A percentile compares a stretch with the other conserved stretches of the same genome.
phyloP scores from a whole-genome alignment of 805 yeast genomes.

The Hanseniaspora hatyaiensis region DNA sequence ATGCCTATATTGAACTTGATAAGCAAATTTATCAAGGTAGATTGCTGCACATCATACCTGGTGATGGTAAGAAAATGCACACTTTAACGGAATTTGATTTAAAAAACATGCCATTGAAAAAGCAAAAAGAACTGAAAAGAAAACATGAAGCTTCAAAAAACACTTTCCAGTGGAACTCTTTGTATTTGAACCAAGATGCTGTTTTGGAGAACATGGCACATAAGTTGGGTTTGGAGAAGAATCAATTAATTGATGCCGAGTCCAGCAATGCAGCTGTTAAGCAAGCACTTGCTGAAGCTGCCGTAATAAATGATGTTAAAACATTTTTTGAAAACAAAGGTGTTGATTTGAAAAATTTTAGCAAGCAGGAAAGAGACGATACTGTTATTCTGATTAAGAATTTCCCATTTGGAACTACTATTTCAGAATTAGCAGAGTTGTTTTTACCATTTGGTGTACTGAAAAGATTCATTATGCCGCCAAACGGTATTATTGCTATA shows the following conservation, averaged over 20 bases:
- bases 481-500: conserved; percentile 91
- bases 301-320: conserved; percentile 83
- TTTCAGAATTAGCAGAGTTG: conserved; percentile 68
- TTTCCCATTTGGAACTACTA: conserved; percentile 77
- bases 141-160: conserved; percentile 74
- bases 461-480: conserved; percentile 79
- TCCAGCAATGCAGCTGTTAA: conserved; percentile 82
- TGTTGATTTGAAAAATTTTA: conserved; percentile 67
- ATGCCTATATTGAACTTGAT: conserved; percentile 64
- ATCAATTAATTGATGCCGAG: conserved; percentile 78
- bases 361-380: conserved; percentile 54
- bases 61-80: conserved; percentile 68
- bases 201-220: conserved; percentile 81
- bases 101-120: conserved; percentile 81
- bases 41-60: conserved; percentile 78
- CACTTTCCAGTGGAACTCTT: conserved; percentile 90
- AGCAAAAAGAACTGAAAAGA: conserved; percentile 73
- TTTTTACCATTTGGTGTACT: conserved; percentile 72
- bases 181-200: conserved; percentile 83
- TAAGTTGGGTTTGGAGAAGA: conserved; percentile 69
- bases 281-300: conserved; percentile 95
- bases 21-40: conserved; percentile 91
- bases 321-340: conserved; percentile 76
- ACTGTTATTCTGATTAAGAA: conserved; percentile 73
- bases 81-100: conserved; percentile 81